Evolutionary conservation across 768 basidiomycete genomes (phyloP), one percentile per base, ranked within the genome.

Genomic region (Holtermannia corniformis): DNA sequence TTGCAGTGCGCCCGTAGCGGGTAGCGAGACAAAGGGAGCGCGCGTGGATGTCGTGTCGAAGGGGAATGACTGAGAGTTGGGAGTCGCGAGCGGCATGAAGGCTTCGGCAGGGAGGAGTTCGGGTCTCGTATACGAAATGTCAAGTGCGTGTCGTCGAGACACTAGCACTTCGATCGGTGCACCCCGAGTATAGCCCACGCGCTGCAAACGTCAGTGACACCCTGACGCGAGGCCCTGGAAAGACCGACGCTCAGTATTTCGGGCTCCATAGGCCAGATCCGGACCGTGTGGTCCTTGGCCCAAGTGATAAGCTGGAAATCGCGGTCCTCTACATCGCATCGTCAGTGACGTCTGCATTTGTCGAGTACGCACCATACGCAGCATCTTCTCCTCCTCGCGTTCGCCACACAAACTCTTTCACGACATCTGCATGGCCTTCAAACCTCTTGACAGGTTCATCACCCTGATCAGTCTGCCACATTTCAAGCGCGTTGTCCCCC

Each of bases 401-500:
- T 55, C 95, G 76, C 95, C 95, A 99, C 1, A 99, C 91, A 68
- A 93, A 99, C 73, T 99, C 93, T 64, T 93, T 95, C 19, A 97
- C 93, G 1, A 91, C 88, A 58, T 93, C 90, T 0, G 82, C 80
- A 72, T 93, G 90, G 0, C 90, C 91, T 60, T 87, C 85, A 59
- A 92, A 93, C 5, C 77, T 75, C 59, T 86, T 82, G 4, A 88
- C 81, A 0, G 73, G 71, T 16, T 58, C 49, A 16, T 60, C 47
- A 19, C 53, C 53, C 27, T 74, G 57, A 19, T 75, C 73, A 22
- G 76, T 68, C 1, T 77, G 76, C 76, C 83, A 96, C 83, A 96
- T 86, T 65, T 90, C 87, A 19, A 96, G 76, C 0, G 80, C 77
- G 16, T 85, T 86, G 58, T 84, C 83, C 3, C 89, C 86, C 49